These are phyloP conservation scores for Pleurotus platypus DNA, from an alignment of 768 basidiomycete genomes.

Conservation along the genomic window DNA sequence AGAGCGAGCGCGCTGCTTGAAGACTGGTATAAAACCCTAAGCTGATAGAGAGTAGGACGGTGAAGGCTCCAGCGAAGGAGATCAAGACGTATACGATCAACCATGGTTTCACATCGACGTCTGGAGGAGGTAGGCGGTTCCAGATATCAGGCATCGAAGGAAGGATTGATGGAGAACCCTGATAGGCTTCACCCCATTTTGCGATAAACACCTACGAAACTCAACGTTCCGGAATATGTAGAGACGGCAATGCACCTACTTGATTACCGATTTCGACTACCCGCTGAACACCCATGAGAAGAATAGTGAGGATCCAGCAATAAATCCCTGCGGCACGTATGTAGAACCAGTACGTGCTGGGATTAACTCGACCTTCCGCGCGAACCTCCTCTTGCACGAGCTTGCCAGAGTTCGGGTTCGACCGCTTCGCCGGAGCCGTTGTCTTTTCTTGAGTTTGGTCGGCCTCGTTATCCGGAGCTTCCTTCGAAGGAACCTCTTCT, in stretches of 20 bases:
- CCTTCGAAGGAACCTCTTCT: slow-evolving; percentile 15
- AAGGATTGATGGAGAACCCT: slow-evolving; percentile 22
- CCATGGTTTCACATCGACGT: slow-evolving; percentile 62
- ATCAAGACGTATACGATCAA: slow-evolving; percentile 61
- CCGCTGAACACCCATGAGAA: slow-evolving; percentile 51
- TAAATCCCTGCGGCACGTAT: slow-evolving; percentile 56
- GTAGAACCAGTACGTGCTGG: slow-evolving; percentile 59
- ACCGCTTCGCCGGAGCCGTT: slow-evolving; percentile 2
- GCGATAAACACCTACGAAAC: slow-evolving; percentile 56
- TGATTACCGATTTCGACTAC: slow-evolving; percentile 55
- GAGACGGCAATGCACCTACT: slow-evolving; percentile 27
- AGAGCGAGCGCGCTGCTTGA: slow-evolving; percentile 61
- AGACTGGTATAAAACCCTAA: slow-evolving; percentile 69
- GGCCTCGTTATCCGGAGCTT: slow-evolving; percentile 27
- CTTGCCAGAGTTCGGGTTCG: slow-evolving; percentile 35
- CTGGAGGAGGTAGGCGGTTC: slow-evolving; percentile 53
- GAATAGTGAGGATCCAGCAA: slow-evolving; percentile 51
- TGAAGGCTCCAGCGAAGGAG: slow-evolving; percentile 52
- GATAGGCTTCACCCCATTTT: slow-evolving; percentile 67
- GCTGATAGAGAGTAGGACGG: slow-evolving; percentile 50
- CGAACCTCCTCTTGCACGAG: slow-evolving; percentile 60
- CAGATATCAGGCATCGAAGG: slow-evolving; percentile 33
- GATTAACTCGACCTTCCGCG: slow-evolving; percentile 63
- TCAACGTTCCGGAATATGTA: neutral
- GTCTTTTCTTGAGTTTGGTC: slow-evolving; percentile 15